These are phyloP conservation scores for Boletus coccyginus DNA, from an alignment of 768 basidiomycete genomes.

Conservation along the genomic window DNA sequence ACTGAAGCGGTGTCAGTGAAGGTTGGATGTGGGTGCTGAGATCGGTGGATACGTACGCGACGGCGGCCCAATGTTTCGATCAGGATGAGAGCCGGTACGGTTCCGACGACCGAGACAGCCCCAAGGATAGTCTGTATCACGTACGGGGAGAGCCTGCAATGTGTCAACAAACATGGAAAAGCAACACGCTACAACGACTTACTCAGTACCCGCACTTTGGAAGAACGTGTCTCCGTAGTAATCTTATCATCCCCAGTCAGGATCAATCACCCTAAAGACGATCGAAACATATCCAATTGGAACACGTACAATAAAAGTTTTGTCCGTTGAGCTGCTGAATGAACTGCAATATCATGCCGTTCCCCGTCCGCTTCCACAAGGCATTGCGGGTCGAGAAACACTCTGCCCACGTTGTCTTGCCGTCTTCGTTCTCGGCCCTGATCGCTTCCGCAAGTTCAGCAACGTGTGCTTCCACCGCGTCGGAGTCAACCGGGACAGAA, in stretches of 20 bases:
- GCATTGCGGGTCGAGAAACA: slow-evolving; percentile 17
- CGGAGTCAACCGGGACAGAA: slow-evolving; percentile 13
- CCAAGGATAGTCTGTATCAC: slow-evolving; percentile 72
- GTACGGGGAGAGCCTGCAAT: no score
- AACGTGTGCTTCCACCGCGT: slow-evolving; percentile 9
- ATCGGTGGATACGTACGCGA: slow-evolving; percentile 37
- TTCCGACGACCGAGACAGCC: slow-evolving; percentile 67
- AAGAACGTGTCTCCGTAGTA: slow-evolving; percentile 19
- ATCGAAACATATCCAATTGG: no score
- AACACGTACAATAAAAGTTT: slow-evolving; percentile 15
- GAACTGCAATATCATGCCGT: slow-evolving; percentile 17
- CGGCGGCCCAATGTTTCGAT: slow-evolving; percentile 78
- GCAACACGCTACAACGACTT: no score
- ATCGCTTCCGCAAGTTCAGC: slow-evolving; percentile 12
- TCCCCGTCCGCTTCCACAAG: slow-evolving; percentile 14
- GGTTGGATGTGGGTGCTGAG: slow-evolving; percentile 19
- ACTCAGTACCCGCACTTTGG: slow-evolving; percentile 63
- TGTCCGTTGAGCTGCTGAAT: slow-evolving; percentile 16
- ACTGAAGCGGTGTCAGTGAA: not conserved
- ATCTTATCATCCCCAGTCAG: slow-evolving; percentile 1
- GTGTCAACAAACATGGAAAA: no score
- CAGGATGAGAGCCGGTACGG: slow-evolving; percentile 61
- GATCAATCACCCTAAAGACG: not conserved
- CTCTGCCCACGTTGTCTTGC: slow-evolving; percentile 13
- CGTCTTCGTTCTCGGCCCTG: slow-evolving; percentile 14